phyloP scores from a whole-genome alignment of 768 basidiomycete species.

The Podaxis pistillaris region DNA sequence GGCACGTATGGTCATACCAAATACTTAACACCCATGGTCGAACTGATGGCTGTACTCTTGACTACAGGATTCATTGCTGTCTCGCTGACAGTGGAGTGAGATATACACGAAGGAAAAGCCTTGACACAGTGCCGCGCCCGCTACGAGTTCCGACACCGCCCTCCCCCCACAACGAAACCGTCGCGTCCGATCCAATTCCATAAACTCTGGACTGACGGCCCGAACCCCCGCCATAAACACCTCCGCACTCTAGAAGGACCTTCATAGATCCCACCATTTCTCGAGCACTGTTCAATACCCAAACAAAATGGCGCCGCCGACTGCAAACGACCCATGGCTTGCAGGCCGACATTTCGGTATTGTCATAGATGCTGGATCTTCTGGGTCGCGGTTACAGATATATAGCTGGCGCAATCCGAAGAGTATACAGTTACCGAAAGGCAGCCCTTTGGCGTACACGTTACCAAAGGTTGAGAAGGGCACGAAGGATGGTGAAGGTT shows the following conservation, averaged over 20 bases:
- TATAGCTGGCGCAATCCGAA: slow-evolving; percentile 94
- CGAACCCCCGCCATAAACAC: background rate
- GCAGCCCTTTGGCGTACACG: slow-evolving; percentile 48
- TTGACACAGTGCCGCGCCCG: background rate
- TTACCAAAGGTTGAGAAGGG: slow-evolving; percentile 93
- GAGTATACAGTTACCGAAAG: slow-evolving; percentile 44
- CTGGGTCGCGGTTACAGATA: slow-evolving; percentile 92
- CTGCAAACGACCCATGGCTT: slow-evolving; percentile 71
- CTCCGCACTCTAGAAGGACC: background rate
- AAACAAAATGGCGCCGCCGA: slow-evolving; percentile 68
- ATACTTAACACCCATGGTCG: background rate
- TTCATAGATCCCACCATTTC: too few relatives aligned
- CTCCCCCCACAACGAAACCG: background rate
- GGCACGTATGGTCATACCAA: background rate
- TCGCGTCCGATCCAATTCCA: background rate
- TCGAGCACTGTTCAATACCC: background rate
- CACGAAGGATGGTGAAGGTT: slow-evolving; percentile 72
- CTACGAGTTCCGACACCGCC: background rate
- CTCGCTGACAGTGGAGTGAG: background rate
- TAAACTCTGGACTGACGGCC: background rate
- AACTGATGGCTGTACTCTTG: background rate
- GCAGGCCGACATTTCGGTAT: slow-evolving; percentile 83
- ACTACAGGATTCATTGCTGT: background rate
- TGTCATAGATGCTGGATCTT: slow-evolving; percentile 98
- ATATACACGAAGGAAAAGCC: background rate